Conservation (phyloP, 306 rosid genomes). For the Prunus davidiana region DNA sequence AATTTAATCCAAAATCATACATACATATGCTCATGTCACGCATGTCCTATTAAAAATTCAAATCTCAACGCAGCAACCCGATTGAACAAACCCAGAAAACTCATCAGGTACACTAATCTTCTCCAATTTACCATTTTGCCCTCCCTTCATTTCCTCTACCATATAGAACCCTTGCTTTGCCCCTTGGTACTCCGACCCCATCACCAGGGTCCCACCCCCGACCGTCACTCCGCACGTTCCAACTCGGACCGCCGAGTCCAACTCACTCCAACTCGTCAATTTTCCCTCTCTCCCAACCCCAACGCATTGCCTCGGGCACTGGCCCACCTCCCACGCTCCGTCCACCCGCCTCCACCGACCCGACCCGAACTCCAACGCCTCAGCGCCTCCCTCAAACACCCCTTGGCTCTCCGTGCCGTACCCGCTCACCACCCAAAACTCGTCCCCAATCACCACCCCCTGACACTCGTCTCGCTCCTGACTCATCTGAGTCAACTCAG, state of each 20-base stretch:
- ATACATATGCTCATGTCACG: not conserved
- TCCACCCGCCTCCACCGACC: constrained; percentile 47
- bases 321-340: constrained; percentile 31
- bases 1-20: not conserved
- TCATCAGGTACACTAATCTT: constrained; percentile 26
- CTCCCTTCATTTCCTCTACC: constrained; percentile 7
- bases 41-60: not conserved
- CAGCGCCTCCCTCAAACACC: constrained; percentile 36
- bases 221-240: constrained; percentile 31
- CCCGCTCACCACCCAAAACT: constrained; percentile 57
- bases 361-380: constrained; percentile 28
- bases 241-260: constrained; percentile 1
- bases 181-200: constrained; percentile 46
- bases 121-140: constrained; percentile 37
- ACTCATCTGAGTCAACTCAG: constrained; percentile 36
- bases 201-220: constrained; percentile 19
- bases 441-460: constrained; percentile 37
- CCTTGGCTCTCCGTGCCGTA: constrained; percentile 53
- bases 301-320: constrained; percentile 37
- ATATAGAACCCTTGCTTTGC: constrained; percentile 29
- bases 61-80: constrained; percentile 46
- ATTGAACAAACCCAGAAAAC: constrained; percentile 43
- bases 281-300: constrained; percentile 37
- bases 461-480: constrained; percentile 60
- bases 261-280: constrained; percentile 32